Evolutionary conservation across 2,329 filamentous ascomycete species (phyloP).

Genomic region (Scopulariopsis brevicaulis): DNA sequence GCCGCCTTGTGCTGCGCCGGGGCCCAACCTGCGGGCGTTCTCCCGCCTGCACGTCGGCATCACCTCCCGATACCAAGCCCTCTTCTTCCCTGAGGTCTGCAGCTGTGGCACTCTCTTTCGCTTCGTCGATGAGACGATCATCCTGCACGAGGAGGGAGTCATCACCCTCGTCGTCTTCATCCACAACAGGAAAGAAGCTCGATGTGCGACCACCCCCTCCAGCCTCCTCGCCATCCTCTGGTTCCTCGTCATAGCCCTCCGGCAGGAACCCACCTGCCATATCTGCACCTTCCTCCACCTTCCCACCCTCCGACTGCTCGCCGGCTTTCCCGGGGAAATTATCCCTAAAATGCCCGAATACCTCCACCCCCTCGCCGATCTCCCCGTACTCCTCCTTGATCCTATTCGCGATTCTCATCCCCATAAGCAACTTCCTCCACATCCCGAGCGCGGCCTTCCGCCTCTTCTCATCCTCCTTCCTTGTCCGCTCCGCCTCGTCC

Average conservation of each 20-base stretch:
- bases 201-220: constrained; percentile 18
- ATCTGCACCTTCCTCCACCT: constrained; percentile 34
- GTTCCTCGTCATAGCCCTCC: constrained; percentile 40
- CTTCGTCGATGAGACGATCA: constrained; percentile 1
- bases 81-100: background rate
- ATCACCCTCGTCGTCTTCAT: constrained; percentile 27
- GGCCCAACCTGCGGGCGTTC: background rate
- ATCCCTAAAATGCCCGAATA: constrained; percentile 37
- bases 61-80: background rate
- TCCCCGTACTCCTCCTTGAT: constrained; percentile 68
- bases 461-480: constrained; percentile 76
- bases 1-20: background rate
- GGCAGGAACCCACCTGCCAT: constrained; percentile 52
- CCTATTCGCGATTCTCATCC: constrained; percentile 69
- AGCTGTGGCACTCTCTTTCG: background rate
- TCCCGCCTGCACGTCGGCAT: background rate
- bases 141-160: constrained; percentile 12
- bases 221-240: constrained; percentile 18
- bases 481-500: constrained; percentile 61
- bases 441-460: constrained; percentile 59
- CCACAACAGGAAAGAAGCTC: constrained; percentile 34
- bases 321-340: background rate
- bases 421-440: constrained; percentile 84
- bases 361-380: constrained; percentile 37
- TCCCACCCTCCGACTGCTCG: background rate